Base-by-base conservation (phyloP, 179 eudicot genomes). In the Spinacia oleracea region DNA sequence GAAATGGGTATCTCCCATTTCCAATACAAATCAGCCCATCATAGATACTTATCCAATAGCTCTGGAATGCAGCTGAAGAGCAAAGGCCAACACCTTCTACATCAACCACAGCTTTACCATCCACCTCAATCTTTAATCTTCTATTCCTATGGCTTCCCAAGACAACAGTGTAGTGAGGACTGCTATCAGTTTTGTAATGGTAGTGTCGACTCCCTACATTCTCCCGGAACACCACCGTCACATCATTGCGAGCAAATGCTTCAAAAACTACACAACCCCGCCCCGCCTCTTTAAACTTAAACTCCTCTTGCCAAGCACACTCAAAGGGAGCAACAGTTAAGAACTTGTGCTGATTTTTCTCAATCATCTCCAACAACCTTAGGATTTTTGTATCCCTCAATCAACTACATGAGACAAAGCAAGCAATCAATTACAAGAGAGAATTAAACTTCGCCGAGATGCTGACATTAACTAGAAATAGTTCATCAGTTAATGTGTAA, bases 11-110 rank as follows among this genome's bases (percentile, higher is more conserved):
- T 80, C 97, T 88, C 31, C 99, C 99, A 66, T 93, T 93, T 16
- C 99, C 99, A 79, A 96, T 86, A 84, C 99, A 87, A 73, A 96
- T 96, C 82, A 96, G 82, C 74, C 99, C 99, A 82, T 96, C 99
- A 78, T 89, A 96, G 78, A 96, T 77, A 84, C 99, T 87, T 20
- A 96, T 93, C 99, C 99, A 96, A 80, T 93, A 96, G 84, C 98
- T 91, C 85, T 96, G 92, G 68, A 96, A 96, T 31, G 90, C 83
- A 10, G 90, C 89, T 51, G 97, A 90, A 83, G 96, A 90, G 73
- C 93, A 89, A 27, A 96, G 86, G 48, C 92, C 98, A 27, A 90
- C 79, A 29, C 97, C 97, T 55, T 93, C 94, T 9, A 79, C 97
- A 76, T 96, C 99, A 32, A 96, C 99, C 43, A 89, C 91, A 9